Base-by-base conservation (phyloP, 192 early-diverging fungal genomes). In the Phycomyces nitens region DNA sequence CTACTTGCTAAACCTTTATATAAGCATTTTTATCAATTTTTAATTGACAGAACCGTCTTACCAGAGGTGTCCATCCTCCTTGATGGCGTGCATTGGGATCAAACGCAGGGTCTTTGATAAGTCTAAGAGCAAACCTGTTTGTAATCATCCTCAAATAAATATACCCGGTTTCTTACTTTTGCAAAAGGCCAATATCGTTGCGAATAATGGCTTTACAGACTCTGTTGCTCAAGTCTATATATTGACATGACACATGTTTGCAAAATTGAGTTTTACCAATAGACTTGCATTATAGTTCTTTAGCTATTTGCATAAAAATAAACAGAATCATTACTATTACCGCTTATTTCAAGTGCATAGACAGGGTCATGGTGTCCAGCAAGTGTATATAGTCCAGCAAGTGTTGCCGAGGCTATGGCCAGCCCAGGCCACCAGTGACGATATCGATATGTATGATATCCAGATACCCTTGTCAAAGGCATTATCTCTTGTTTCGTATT, bases 1-100 rank as follows among this genome's bases (percentile, higher is more conserved):
- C 71, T 23, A 67, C 65, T 64, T 73, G 71, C 71, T 73, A 47
- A 16, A 7, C 50, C 0, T 16, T 10, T 42, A 57, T 26, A 60
- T 6, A 59, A 49, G 12, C 26, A 62, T 7, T 49, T 23, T 12
- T 51, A n/a, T 1, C 0, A n/a, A n/a, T n/a, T 54, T 38, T 59
- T 5, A 6, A 49, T 47, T 22, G 43, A 11, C 23, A 44, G 22
- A 21, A 18, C 3, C 38, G 5, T 18, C 15, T 41, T 72, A 73
- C 71, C 56, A 73, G 21, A 54, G 71, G 71, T 9, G 71, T 73
- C 71, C 71, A 73, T 26, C 71, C 71, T 50, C 63, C 58, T 5
- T 65, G 64, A 23, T 73, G 71, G 44, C 60, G 62, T 7, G 55
- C 54, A 49, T 68, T 73, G 2, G 71, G 60, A 43, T 29, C 67